Evolutionary conservation across 1,284 basidiomycete species (phyloP).

Genomic region (Fomitopsis pinicola): DNA sequence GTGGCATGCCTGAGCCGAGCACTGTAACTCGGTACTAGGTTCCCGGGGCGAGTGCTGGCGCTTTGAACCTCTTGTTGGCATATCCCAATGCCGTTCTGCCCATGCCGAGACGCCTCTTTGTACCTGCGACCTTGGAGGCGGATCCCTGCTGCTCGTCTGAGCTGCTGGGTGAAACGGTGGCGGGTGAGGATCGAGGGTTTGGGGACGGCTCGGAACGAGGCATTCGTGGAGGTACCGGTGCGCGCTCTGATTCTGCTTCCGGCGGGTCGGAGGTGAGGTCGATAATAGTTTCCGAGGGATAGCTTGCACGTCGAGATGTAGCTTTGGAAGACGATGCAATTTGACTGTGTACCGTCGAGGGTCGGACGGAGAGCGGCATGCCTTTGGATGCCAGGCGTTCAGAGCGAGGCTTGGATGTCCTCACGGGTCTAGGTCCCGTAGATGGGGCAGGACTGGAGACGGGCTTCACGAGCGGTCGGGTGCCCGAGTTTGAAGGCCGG

Average conservation of each 20-base stretch:
- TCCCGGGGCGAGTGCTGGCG: constrained; percentile 24
- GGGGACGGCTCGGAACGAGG: not conserved
- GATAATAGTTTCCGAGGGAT: no score
- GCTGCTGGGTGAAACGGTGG: not conserved
- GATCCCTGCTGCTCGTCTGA: not conserved
- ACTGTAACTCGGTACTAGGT: no score
- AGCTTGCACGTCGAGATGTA: no score
- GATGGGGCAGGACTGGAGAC: not conserved
- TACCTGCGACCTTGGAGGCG: constrained; percentile 17
- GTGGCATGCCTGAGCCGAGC: no score
- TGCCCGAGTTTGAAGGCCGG: no score
- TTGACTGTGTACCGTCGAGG: no score
- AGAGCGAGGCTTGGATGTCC: not conserved
- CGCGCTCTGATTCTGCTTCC: no score
- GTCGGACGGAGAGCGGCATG: no score
- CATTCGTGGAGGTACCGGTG: not conserved
- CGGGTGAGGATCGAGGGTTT: not conserved
- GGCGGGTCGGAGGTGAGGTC: no score
- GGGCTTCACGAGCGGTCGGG: not conserved
- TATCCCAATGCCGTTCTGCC: constrained; percentile 47
- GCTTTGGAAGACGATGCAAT: no score
- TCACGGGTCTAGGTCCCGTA: not conserved
- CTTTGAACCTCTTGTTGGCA: constrained; percentile 64
- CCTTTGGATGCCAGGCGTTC: no score
- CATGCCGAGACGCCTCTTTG: constrained; percentile 58